Evolutionary conservation across 345 rosid species (phyloP), one percentile per base, ranked within the genome.

Genomic region (Populus alba): DNA sequence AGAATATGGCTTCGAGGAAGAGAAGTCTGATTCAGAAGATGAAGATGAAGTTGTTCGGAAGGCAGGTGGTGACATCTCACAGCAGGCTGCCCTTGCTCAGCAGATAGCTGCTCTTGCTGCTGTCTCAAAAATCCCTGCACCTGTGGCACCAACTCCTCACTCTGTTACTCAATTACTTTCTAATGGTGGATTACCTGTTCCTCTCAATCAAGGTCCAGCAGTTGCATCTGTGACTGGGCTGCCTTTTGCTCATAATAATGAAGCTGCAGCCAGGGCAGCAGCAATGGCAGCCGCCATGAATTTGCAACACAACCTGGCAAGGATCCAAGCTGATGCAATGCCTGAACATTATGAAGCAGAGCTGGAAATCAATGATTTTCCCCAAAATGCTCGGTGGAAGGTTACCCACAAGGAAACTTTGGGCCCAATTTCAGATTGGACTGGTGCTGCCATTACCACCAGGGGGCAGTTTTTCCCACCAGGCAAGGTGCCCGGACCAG

Each of bases 301-400:
- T 83, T 79, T 93, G 84, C 92, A 92, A 80, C 97, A 94, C 76
- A 94, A 96, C 86, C 78, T 95, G 78, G 97, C 97, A 7, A 92
- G 91, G 90, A 92, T 95, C 83, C 98, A 95, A 87, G 92, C 97
- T 33, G 97, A 95, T 89, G 97, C 97, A 66, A 85, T 92, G 97
- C 97, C 97, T 2, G 98, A 95, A 86, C 99, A 95, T 83, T 94
- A 92, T 81, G 97, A 91, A 87, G 99, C 99, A 29, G 99, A 94
- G 84, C 78, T 96, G 76, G 99, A 94, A 82, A 96, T 94, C 29
- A 96, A 94, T 81, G 98, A 96, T 81, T 96, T 94, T 37, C 98
- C 97, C 31, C 99, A 94, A 77, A 96, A 94, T 87, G 99, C 98
- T 80, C 90, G 99, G 70, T 94, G 99, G 98, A 94, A 94, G 87